phyloP scores from a whole-genome alignment of 768 basidiomycete species.

The Holtermanniella nyarrowii region DNA sequence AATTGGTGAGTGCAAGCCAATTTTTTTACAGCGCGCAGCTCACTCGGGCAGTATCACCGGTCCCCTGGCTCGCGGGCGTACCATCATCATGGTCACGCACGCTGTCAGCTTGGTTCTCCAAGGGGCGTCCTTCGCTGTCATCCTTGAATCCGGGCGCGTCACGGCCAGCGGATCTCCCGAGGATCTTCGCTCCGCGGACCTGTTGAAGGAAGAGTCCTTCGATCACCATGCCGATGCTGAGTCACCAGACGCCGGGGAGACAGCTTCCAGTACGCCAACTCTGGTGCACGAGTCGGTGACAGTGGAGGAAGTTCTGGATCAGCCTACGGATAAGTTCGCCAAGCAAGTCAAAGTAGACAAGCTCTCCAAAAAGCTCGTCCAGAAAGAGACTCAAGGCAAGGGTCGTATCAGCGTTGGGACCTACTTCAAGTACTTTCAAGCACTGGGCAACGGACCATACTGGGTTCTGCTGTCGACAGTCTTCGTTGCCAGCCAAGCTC shows the following conservation, averaged over 20 bases:
- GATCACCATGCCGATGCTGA: neutral
- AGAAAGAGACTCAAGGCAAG: constrained; percentile 24
- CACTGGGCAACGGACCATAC: constrained; percentile 24
- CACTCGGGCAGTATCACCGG: constrained; percentile 12
- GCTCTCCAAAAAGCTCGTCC: constrained; percentile 33
- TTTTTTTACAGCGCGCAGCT: neutral
- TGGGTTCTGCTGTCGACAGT: constrained; percentile 32
- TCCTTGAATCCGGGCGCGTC: constrained; percentile 31
- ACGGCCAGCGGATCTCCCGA: constrained; percentile 22
- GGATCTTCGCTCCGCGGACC: constrained; percentile 18
- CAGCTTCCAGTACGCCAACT: constrained; percentile 4
- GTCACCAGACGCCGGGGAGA: neutral
- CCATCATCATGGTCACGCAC: constrained; percentile 37
- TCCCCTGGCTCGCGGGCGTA: constrained; percentile 20
- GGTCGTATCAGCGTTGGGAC: constrained; percentile 27
- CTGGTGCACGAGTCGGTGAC: neutral
- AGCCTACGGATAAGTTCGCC: constrained; percentile 19
- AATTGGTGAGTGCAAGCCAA: constrained; percentile 7
- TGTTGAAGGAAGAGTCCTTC: constrained; percentile 18
- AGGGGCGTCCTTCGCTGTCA: constrained; percentile 32
- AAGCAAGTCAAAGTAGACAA: constrained; percentile 12
- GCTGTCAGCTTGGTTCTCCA: constrained; percentile 37
- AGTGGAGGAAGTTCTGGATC: constrained; percentile 25
- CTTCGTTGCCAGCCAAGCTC: constrained; percentile 29
- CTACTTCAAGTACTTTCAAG: constrained; percentile 31